A percentile compares a stretch with the other conserved stretches of the same genome.
Evolutionary conservation across 2,329 filamentous ascomycete genomes (phyloP).

Genomic region (Zalaria sp.): DNA sequence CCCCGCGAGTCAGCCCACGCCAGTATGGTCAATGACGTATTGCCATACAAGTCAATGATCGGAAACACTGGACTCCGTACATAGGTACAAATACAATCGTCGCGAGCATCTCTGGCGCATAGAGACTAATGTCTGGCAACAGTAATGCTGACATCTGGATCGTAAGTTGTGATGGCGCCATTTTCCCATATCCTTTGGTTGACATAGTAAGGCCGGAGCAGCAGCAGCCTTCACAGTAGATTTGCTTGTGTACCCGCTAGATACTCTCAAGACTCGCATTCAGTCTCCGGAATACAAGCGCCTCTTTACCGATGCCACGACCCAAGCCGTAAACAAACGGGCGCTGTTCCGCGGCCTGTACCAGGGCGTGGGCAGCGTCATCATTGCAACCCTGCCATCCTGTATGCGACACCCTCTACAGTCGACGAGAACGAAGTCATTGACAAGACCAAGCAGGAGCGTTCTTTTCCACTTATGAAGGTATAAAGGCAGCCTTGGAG

Average conservation of each 20-base stretch:
- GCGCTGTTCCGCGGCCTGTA: constrained; percentile 62
- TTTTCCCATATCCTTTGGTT: neutral
- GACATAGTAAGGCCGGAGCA: constrained; percentile 55
- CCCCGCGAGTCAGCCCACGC: too few relatives aligned
- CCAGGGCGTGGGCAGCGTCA: constrained; percentile 73
- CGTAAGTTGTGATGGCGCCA: constrained; percentile 24
- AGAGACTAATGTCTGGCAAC: constrained; percentile 28
- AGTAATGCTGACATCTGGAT: constrained; percentile 43
- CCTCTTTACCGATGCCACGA: constrained; percentile 46
- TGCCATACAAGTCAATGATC: too few relatives aligned
- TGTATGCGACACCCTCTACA: constrained; percentile 33
- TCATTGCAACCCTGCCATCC: constrained; percentile 78
- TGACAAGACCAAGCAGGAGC: constrained; percentile 46
- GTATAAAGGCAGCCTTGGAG: constrained; percentile 50
- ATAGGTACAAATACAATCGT: too few relatives aligned
- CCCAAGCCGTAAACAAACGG: constrained; percentile 39
- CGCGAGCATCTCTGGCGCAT: too few relatives aligned
- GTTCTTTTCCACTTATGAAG: constrained; percentile 86
- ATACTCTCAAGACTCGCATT: constrained; percentile 77
- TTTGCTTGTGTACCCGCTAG: constrained; percentile 71
- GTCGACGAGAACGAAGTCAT: constrained; percentile 1
- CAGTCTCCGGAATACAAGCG: constrained; percentile 64
- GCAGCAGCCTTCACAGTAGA: constrained; percentile 78
- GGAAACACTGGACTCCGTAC: too few relatives aligned
- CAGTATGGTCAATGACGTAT: too few relatives aligned